Percentiles rank a stretch among this genome's conserved stretches.
Conservation (phyloP, 2,329 filamentous ascomycete species). For the Xylariomycetidae sp. region DNA sequence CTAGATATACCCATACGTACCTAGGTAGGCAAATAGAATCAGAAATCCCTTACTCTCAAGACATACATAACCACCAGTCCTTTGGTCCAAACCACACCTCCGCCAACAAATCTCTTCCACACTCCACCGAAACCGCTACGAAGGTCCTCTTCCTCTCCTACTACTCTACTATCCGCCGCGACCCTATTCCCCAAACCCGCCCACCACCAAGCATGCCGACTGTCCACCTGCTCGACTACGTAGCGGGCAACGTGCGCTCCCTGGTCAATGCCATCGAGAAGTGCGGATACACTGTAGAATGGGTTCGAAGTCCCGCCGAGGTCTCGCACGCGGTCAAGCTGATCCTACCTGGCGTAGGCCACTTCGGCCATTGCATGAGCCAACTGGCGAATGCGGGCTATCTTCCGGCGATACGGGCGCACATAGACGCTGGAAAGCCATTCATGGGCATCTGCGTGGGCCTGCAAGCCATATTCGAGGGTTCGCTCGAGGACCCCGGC, state of each 20-base stretch:
- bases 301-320: conserved; percentile 82
- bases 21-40: too few relatives aligned
- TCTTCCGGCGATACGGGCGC: conserved; percentile 72
- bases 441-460: conserved; percentile 99
- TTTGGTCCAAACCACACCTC: too few relatives aligned
- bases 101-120: too few relatives aligned
- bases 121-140: too few relatives aligned
- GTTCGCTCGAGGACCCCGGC: conserved; percentile 71
- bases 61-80: too few relatives aligned
- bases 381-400: conserved; percentile 81
- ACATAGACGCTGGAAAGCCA: conserved; percentile 87
- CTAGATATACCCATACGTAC: too few relatives aligned
- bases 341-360: conserved; percentile 92
- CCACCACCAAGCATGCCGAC: conserved; percentile 74
- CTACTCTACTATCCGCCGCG: too few relatives aligned
- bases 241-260: conserved; percentile 92
- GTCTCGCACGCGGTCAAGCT: conserved; percentile 85
- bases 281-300: conserved; percentile 87
- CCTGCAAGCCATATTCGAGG: conserved; percentile 82
- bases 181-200: too few relatives aligned
- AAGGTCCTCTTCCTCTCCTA: too few relatives aligned
- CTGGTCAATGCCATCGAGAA: conserved; percentile 98
- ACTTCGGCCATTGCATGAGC: conserved; percentile 92
- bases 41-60: too few relatives aligned
- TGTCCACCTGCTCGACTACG: conserved; percentile 79